Evolutionary conservation across 805 yeast species (phyloP).

Genomic region (Sugiyamaella mastotermitis): DNA sequence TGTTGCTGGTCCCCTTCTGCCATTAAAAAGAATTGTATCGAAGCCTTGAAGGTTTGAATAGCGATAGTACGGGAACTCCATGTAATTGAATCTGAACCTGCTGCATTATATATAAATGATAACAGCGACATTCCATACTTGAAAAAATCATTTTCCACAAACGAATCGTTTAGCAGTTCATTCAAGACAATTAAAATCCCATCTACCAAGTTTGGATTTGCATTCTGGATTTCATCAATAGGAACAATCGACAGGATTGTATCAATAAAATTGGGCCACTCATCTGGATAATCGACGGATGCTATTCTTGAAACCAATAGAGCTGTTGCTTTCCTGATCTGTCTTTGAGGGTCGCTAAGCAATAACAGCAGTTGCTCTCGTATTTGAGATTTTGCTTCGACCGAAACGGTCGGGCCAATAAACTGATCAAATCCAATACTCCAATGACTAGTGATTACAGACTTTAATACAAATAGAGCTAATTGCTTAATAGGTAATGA

Average conservation of each 20-base stretch:
- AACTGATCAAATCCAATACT: constrained; percentile 74
- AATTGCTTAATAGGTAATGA: constrained; percentile 37
- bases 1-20: constrained; percentile 15
- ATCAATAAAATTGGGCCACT: constrained; percentile 69
- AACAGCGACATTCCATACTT: constrained; percentile 42
- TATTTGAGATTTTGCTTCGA: constrained; percentile 44
- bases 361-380: constrained; percentile 48
- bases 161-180: constrained; percentile 80
- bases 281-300: constrained; percentile 88
- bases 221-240: constrained; percentile 27
- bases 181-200: constrained; percentile 32
- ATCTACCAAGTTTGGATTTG: constrained; percentile 26
- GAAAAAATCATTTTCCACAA: constrained; percentile 83
- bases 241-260: constrained; percentile 35
- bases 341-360: constrained; percentile 41
- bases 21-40: constrained; percentile 25
- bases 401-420: constrained; percentile 53
- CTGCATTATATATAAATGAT: constrained; percentile 12
- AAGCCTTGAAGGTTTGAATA: constrained; percentile 29
- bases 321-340: constrained; percentile 60
- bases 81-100: constrained; percentile 8
- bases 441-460: constrained; percentile 72
- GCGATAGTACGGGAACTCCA: constrained; percentile 19
- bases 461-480: constrained; percentile 58
- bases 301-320: constrained; percentile 80